A percentile compares a stretch with the other conserved stretches of the same genome.
These are phyloP conservation scores for Xylariaceae sp. DNA, from an alignment of 2,329 filamentous ascomycete genomes.

Conservation along the genomic window DNA sequence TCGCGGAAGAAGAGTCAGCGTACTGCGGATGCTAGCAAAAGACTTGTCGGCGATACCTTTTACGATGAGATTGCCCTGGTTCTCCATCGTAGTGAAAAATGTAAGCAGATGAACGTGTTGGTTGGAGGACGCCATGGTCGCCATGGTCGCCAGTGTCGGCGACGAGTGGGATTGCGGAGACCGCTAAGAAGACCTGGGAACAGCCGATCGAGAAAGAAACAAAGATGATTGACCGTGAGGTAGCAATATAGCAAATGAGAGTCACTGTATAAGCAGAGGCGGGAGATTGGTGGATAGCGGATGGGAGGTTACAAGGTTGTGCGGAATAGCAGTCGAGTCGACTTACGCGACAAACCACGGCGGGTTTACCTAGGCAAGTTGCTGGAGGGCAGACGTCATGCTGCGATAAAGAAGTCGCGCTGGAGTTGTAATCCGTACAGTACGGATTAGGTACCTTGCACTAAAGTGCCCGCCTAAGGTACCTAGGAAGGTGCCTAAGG, in stretches of 20 bases:
- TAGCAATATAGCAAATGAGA: too few relatives aligned
- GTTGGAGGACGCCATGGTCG: slow-evolving; percentile 32
- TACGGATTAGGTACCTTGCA: background rate
- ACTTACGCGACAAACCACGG: too few relatives aligned
- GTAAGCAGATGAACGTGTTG: slow-evolving; percentile 31
- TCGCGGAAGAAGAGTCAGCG: slow-evolving; percentile 7
- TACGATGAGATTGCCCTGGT: slow-evolving; percentile 44
- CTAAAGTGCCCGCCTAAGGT: background rate
- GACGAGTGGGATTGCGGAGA: background rate
- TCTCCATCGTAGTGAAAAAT: slow-evolving; percentile 45
- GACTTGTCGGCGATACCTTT: slow-evolving; percentile 19
- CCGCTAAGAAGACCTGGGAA: too few relatives aligned
- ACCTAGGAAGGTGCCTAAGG: background rate
- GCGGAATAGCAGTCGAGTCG: too few relatives aligned
- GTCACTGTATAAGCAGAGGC: too few relatives aligned
- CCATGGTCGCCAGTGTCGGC: slow-evolving; percentile 36
- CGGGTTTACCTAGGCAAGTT: too few relatives aligned
- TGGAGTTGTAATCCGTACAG: too few relatives aligned
- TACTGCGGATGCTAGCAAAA: background rate
- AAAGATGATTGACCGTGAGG: too few relatives aligned
- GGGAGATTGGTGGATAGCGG: background rate
- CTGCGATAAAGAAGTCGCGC: too few relatives aligned
- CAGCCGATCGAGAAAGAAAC: too few relatives aligned
- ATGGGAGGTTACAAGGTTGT: background rate
- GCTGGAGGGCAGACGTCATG: background rate